phyloP scores from a whole-genome alignment of 148 eudicot genomes.

The Hydrangea macrophylla region DNA sequence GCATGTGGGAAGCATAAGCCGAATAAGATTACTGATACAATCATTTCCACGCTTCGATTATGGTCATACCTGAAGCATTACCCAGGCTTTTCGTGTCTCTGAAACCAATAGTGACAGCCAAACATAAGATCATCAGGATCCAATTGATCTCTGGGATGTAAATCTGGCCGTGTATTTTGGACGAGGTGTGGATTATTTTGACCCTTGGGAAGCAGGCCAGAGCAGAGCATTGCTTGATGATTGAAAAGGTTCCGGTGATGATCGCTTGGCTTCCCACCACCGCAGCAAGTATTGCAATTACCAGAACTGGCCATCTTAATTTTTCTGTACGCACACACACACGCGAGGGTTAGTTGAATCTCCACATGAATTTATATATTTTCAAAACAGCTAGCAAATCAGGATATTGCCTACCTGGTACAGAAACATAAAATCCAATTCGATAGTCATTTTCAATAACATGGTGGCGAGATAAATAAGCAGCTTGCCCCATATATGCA shows the following conservation, averaged over 20 bases:
- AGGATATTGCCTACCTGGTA: conserved; percentile 65
- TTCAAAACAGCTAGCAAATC: background rate
- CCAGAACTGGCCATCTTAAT: conserved; percentile 89
- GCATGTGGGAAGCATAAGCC: no score
- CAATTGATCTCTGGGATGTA: conserved; percentile 95
- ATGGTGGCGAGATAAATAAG: conserved; percentile 85
- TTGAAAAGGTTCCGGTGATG: conserved; percentile 95
- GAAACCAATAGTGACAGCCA: conserved; percentile 91
- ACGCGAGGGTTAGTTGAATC: background rate
- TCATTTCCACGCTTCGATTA: background rate
- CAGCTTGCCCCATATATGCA: conserved; percentile 99
- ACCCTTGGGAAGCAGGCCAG: conserved; percentile 90
- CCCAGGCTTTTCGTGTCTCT: conserved; percentile 87
- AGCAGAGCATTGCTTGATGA: conserved; percentile 91
- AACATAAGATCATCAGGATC: conserved; percentile 80
- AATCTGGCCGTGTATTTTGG: conserved; percentile 88
- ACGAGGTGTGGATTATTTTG: conserved; percentile 85
- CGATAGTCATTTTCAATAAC: conserved; percentile 36
- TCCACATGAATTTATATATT: no score
- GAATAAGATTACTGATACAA: background rate
- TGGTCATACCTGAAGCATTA: conserved; percentile 79
- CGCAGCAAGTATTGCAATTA: conserved; percentile 89
- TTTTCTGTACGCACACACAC: conserved; percentile 49
- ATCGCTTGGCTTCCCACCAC: conserved; percentile 98
- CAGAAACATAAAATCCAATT: conserved; percentile 93